Base-by-base conservation (phyloP, 768 basidiomycete genomes). In the Sarcodon aspratus region DNA sequence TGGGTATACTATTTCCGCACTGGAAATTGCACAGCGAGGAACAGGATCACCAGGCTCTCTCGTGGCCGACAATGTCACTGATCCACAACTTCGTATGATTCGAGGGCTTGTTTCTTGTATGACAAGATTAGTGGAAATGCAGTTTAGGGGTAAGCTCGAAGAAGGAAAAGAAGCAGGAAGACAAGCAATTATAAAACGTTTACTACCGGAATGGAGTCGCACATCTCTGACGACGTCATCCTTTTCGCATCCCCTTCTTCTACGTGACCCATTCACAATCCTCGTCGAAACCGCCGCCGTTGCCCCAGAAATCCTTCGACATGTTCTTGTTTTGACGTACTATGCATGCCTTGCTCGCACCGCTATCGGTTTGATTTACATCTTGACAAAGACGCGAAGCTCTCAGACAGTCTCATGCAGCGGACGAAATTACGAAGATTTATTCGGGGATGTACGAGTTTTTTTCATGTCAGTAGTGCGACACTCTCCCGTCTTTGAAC, bases 401-500 rank as follows among this genome's bases (percentile, higher is more conserved):
- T 71, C 54, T 44, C 54, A 56, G 7, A 52, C 57, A 13, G 50
- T 70, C 56, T 76, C 56, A 37, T 72, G 71, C 10, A 65, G 69
- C 6, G 76, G 68, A 46, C 74, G 82, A 2, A 64, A 70, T 11
- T 80, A 91, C 52, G 73, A 81, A 52, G 75, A 79, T 36, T 66
- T 93, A 17, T 95, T 97, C 59, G 85, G 87, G 6, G 84, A 88
- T 53, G 75, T 93, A 13, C 78, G 84, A 12, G 85, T 88, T 76
- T 91, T 92, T 63, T 89, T 89, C 69, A 86, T 88, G 75, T 91
- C 85, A 1, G 85, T 91, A 44, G 86, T 90, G 18, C 82, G 90
- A 2, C 90, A 93, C 59, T 92, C 88, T 0, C 86, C 86, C 0
- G 77, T 87, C 33, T 85, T 92, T 55, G 88, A 92, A 53, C 88